Evolutionary conservation across 2,329 filamentous ascomycete species (phyloP).

Genomic region (Emericellopsis atlantica): DNA sequence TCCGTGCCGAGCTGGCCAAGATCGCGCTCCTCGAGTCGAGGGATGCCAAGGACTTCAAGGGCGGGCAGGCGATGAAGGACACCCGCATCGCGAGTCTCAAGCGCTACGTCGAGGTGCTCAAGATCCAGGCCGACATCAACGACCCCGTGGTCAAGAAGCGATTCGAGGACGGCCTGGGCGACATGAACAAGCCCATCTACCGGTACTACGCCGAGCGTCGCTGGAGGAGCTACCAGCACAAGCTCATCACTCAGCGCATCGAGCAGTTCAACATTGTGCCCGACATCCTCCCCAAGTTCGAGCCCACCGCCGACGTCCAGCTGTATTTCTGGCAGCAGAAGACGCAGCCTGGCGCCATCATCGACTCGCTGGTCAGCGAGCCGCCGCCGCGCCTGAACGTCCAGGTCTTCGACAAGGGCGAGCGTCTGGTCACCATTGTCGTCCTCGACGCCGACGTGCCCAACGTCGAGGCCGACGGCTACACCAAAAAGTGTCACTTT

Average conservation of each 20-base stretch:
- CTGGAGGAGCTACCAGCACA: slow-evolving; percentile 75
- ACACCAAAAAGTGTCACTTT: slow-evolving; percentile 75
- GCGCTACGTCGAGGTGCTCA: slow-evolving; percentile 61
- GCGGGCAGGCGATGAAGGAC: slow-evolving; percentile 54
- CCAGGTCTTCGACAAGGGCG: slow-evolving; percentile 72
- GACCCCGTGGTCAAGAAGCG: slow-evolving; percentile 86
- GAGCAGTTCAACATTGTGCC: slow-evolving; percentile 77
- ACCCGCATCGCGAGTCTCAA: slow-evolving; percentile 57
- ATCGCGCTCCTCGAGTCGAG: slow-evolving; percentile 55
- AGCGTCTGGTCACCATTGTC: slow-evolving; percentile 71
- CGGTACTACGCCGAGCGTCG: slow-evolving; percentile 75
- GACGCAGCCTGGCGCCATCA: slow-evolving; percentile 63
- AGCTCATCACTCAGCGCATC: slow-evolving; percentile 74
- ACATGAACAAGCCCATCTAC: slow-evolving; percentile 96
- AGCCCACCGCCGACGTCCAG: slow-evolving; percentile 67
- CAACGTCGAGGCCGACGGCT: slow-evolving; percentile 59
- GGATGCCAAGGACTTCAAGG: slow-evolving; percentile 41
- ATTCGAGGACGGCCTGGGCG: slow-evolving; percentile 83
- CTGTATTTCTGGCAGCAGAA: slow-evolving; percentile 64
- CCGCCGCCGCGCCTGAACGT: slow-evolving; percentile 63
- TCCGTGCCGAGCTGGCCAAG: slow-evolving; percentile 53
- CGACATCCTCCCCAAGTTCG: slow-evolving; percentile 71
- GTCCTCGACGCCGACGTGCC: slow-evolving; percentile 90
- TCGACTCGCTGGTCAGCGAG: slow-evolving; percentile 65
- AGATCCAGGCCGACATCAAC: slow-evolving; percentile 88